Percentiles rank a stretch among this genome's conserved stretches.
phyloP scores from a whole-genome alignment of 2,329 filamentous ascomycete genomes.

The Ophiognomonia clavigignenti-juglandacearum region DNA sequence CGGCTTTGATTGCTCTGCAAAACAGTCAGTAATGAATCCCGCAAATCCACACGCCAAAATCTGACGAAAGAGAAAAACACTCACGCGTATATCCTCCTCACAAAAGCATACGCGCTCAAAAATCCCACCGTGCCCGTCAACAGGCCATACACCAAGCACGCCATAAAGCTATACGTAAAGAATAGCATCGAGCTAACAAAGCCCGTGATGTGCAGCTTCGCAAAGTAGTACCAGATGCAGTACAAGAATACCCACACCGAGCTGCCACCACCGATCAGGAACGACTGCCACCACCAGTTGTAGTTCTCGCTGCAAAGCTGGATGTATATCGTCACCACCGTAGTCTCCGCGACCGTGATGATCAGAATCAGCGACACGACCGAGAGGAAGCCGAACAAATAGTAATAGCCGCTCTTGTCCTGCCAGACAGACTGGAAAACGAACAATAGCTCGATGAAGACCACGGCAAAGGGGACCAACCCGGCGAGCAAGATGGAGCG shows the following conservation, averaged over 20 bases:
- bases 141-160: constrained; percentile 75
- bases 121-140: constrained; percentile 82
- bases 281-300: constrained; percentile 91
- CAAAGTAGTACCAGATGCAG: constrained; percentile 78
- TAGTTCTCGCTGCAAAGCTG: constrained; percentile 83
- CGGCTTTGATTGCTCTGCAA: constrained; percentile 46
- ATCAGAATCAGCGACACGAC: constrained; percentile 69
- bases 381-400: constrained; percentile 81
- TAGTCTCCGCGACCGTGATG: constrained; percentile 76
- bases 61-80: constrained; percentile 23
- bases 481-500: constrained; percentile 68
- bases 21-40: constrained; percentile 13
- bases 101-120: constrained; percentile 77
- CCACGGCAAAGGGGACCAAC: constrained; percentile 77
- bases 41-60: background rate
- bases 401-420: constrained; percentile 89
- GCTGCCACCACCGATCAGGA: constrained; percentile 71
- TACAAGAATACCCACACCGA: constrained; percentile 79
- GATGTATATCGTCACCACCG: constrained; percentile 76
- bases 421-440: constrained; percentile 86
- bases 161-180: constrained; percentile 79
- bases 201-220: constrained; percentile 74
- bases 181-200: constrained; percentile 77
- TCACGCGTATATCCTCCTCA: constrained; percentile 76
- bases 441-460: constrained; percentile 83